Evolutionary conservation across 345 rosid species (phyloP).

Genomic region (Angophora floribunda): DNA sequence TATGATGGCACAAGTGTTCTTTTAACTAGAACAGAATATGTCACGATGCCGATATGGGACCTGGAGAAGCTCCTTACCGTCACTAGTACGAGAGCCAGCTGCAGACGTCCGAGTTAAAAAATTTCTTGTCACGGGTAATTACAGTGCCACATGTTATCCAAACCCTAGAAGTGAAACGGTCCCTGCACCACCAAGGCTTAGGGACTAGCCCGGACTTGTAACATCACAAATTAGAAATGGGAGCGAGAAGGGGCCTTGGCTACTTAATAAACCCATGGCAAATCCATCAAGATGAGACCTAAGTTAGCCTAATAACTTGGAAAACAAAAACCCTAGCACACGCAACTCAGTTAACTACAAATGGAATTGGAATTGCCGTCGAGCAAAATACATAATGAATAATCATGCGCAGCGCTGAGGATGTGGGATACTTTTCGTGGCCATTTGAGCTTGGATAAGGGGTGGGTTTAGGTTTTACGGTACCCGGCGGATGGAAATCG

Average conservation of each 20-base stretch:
- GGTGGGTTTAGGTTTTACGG: neutral
- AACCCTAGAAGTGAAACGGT: neutral
- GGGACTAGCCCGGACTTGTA: neutral
- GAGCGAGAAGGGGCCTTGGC: neutral
- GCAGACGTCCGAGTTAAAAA: neutral
- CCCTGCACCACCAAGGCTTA: neutral
- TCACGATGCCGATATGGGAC: neutral
- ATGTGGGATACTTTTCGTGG: neutral
- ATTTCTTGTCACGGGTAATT: neutral
- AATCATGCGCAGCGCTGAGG: neutral
- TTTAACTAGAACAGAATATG: neutral
- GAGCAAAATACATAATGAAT: neutral
- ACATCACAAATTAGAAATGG: neutral
- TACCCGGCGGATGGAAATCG: neutral
- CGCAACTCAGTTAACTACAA: neutral
- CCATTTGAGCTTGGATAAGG: neutral
- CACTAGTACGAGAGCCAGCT: neutral
- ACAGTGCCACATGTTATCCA: neutral
- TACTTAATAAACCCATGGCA: neutral
- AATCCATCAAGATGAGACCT: neutral
- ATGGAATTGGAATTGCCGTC: neutral
- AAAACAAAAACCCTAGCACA: neutral
- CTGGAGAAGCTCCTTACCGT: neutral
- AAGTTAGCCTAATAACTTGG: neutral
- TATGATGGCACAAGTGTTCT: neutral